Percentiles rank a stretch among this genome's conserved stretches.
Evolutionary conservation across 2,329 filamentous ascomycete species (phyloP).

Genomic region (Scopulariopsis brevicaulis): DNA sequence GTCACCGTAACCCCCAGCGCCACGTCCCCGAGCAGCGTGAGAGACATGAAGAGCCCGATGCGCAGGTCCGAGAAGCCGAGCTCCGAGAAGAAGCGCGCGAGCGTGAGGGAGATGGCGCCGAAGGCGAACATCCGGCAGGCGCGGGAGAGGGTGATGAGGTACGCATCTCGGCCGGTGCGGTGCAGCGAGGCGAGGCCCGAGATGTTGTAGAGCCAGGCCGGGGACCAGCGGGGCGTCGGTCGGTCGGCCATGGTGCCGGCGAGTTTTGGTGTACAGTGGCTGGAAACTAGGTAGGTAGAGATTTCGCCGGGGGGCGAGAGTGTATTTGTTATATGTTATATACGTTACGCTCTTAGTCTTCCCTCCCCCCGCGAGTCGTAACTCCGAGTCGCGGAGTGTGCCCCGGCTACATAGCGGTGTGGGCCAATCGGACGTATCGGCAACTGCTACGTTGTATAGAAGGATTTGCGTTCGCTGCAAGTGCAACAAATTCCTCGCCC

Average conservation of each 20-base stretch:
- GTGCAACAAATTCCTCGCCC: too few relatives aligned
- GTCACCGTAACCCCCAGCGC: constrained; percentile 44
- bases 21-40: constrained; percentile 51
- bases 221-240: neutral
- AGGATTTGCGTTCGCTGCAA: too few relatives aligned
- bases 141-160: constrained; percentile 39
- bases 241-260: neutral
- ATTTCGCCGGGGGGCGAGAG: too few relatives aligned
- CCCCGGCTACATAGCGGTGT: too few relatives aligned
- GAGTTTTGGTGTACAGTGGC: too few relatives aligned
- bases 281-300: too few relatives aligned
- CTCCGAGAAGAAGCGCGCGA: constrained; percentile 49
- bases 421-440: too few relatives aligned
- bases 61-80: constrained; percentile 42
- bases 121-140: constrained; percentile 51
- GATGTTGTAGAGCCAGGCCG: constrained; percentile 14
- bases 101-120: constrained; percentile 45
- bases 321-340: too few relatives aligned
- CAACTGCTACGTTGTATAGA: too few relatives aligned
- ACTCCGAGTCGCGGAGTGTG: too few relatives aligned
- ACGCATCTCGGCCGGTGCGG: constrained; percentile 34
- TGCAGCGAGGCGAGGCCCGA: constrained; percentile 36
- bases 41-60: constrained; percentile 54
- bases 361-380: too few relatives aligned
- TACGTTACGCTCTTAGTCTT: too few relatives aligned